A percentile compares a stretch with the other conserved stretches of the same genome.
phyloP scores from a whole-genome alignment of 768 basidiomycete genomes.

The Boletus eberwhitei region DNA sequence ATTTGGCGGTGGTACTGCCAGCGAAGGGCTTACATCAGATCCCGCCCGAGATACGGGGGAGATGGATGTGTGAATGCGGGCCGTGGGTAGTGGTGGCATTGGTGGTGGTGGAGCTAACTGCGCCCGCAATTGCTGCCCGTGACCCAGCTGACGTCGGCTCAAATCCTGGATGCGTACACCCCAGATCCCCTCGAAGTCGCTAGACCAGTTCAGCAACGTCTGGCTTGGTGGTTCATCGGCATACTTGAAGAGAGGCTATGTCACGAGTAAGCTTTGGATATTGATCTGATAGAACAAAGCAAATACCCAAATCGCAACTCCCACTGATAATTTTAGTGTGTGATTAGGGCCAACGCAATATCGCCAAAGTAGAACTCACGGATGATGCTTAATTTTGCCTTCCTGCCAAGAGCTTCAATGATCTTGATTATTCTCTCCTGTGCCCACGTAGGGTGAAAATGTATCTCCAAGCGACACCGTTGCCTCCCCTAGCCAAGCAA shows the following conservation, averaged over 20 bases:
- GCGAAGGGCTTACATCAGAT: constrained; percentile 16
- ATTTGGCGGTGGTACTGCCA: constrained; percentile 26
- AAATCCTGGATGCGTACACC: constrained; percentile 56
- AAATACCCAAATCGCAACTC: constrained; percentile 58
- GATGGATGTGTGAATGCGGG: constrained; percentile 14
- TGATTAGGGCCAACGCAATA: constrained; percentile 19
- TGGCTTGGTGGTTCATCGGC: constrained; percentile 50
- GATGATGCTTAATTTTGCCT: constrained; percentile 43
- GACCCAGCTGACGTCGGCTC: constrained; percentile 28
- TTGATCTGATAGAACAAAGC: constrained; percentile 25
- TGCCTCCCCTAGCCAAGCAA: constrained; percentile 26
- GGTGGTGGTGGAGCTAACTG: constrained; percentile 26
- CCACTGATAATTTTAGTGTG: constrained; percentile 45
- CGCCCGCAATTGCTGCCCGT: constrained; percentile 14
- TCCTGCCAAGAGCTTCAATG: constrained; percentile 37
- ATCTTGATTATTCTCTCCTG: constrained; percentile 39
- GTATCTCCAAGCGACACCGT: constrained; percentile 28
- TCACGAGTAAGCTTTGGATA: constrained; percentile 12
- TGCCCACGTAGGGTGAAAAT: constrained; percentile 32
- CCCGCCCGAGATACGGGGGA: constrained; percentile 21
- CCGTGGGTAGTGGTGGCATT: constrained; percentile 31
- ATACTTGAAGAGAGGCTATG: constrained; percentile 66
- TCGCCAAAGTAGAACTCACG: constrained; percentile 40
- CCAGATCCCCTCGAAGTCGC: constrained; percentile 64
- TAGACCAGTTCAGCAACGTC: constrained; percentile 54